phyloP scores from a whole-genome alignment of 139 green algal genomes.

The Mesotaenium endlicherianum region DNA sequence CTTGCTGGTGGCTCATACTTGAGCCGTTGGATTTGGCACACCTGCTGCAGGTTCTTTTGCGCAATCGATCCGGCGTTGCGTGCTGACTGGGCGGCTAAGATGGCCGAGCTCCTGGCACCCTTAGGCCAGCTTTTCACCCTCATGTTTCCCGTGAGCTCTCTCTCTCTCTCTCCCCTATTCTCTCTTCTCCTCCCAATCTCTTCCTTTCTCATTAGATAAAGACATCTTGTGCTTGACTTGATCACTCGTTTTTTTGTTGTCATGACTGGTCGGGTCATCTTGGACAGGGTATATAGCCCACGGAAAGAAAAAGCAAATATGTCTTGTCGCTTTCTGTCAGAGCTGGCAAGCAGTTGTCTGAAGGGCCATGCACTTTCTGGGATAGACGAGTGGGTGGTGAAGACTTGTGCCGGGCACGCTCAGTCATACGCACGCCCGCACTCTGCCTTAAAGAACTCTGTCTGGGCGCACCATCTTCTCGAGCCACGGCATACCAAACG shows the following conservation, averaged over 20 bases:
- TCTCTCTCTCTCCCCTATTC: not conserved
- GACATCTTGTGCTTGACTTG: not conserved
- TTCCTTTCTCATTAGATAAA: not conserved
- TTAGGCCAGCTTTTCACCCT: constrained; percentile 17
- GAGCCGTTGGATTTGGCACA: no score
- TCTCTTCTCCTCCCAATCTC: not conserved
- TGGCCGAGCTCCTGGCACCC: constrained; percentile 10
- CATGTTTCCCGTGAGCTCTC: constrained; percentile 23
- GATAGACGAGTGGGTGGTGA: no score
- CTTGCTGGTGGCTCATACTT: no score
- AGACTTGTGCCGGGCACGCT: no score
- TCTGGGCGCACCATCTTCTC: not conserved
- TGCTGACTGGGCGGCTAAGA: constrained; percentile 18
- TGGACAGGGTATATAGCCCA: not conserved
- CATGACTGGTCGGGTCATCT: not conserved
- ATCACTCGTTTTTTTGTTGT: not conserved
- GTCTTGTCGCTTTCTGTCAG: not conserved
- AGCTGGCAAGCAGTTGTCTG: no score
- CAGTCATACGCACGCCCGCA: no score
- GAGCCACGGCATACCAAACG: not conserved
- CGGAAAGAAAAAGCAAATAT: not conserved
- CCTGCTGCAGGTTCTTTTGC: constrained; percentile 38
- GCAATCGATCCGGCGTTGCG: constrained; percentile 14
- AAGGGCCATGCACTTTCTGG: no score
- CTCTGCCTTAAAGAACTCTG: no score